phyloP scores from a whole-genome alignment of 208 protist species.

The Herpetomonas tarakana region DNA sequence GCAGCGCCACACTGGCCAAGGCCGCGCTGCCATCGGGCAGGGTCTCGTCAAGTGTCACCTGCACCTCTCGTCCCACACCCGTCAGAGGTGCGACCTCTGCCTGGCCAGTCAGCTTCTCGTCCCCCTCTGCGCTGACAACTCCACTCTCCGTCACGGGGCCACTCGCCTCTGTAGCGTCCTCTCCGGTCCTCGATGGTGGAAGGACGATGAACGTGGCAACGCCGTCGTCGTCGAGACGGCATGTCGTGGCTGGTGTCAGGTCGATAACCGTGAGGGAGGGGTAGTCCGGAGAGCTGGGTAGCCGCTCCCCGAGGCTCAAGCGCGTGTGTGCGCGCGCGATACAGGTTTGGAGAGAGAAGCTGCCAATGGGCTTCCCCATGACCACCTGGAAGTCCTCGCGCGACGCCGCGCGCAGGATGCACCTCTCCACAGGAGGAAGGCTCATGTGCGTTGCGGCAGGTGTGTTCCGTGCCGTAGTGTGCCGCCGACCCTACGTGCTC shows the following conservation, averaged over 20 bases:
- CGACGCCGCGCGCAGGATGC: slow-evolving; percentile 46
- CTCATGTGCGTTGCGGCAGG: too few relatives aligned
- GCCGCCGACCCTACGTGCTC: too few relatives aligned
- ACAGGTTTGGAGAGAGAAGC: slow-evolving; percentile 38
- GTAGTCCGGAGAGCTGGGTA: slow-evolving; percentile 27
- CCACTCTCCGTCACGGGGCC: too few relatives aligned
- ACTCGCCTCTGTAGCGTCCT: too few relatives aligned
- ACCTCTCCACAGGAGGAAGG: slow-evolving; percentile 37
- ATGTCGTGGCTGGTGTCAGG: slow-evolving; percentile 48
- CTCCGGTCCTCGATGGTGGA: too few relatives aligned
- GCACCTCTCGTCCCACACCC: slow-evolving; percentile 6
- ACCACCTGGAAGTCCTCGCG: slow-evolving; percentile 45
- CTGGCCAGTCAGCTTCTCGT: too few relatives aligned
- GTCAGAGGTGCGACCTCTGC: too few relatives aligned
- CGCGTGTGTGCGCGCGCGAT: slow-evolving; percentile 16
- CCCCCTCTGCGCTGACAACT: too few relatives aligned
- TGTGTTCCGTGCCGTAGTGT: too few relatives aligned
- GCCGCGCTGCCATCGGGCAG: slow-evolving; percentile 24
- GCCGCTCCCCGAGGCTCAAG: slow-evolving; percentile 33
- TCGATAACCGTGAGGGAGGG: slow-evolving; percentile 53
- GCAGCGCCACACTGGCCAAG: slow-evolving; percentile 13
- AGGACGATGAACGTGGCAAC: slow-evolving; percentile 61
- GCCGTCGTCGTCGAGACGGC: slow-evolving; percentile 21
- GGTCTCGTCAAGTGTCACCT: slow-evolving; percentile 33
- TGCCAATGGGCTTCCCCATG: slow-evolving; percentile 26